These are phyloP conservation scores for Madurella fahalii DNA, from an alignment of 2,329 filamentous ascomycete genomes.

Conservation along the genomic window DNA sequence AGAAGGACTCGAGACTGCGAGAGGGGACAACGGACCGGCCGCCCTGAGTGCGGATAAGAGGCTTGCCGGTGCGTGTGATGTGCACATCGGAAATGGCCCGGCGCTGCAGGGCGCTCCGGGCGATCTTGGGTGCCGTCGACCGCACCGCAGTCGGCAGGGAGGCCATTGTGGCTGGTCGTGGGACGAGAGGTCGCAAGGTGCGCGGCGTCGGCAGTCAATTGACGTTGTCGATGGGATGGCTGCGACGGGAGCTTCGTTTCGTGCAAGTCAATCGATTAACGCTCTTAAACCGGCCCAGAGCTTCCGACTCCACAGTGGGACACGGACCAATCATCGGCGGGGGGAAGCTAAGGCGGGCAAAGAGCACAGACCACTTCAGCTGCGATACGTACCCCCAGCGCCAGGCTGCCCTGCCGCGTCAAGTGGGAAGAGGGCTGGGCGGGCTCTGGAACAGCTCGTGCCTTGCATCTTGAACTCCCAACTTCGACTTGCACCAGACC, in stretches of 20 bases:
- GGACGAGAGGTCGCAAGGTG: constrained; percentile 31
- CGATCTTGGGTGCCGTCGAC: constrained; percentile 44
- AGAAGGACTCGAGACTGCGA: constrained; percentile 26
- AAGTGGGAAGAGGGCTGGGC: constrained; percentile 15
- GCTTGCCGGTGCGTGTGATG: constrained; percentile 94
- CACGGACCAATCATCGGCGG: constrained; percentile 19
- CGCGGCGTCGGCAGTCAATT: constrained; percentile 29
- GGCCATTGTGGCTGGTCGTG: constrained; percentile 45
- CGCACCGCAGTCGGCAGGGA: constrained; percentile 54
- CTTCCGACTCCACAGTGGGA: constrained; percentile 21
- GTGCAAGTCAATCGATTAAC: constrained; percentile 13
- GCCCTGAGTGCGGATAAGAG: constrained; percentile 81
- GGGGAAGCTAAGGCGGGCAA: constrained; percentile 2
- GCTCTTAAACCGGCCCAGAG: constrained; percentile 16
- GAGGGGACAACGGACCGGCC: constrained; percentile 69
- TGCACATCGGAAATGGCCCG: constrained; percentile 72
- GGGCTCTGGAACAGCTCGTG: background rate
- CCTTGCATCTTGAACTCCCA: constrained; percentile 17
- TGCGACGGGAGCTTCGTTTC: constrained; percentile 24
- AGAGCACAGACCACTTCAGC: constrained; percentile 9
- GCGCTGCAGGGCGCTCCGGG: constrained; percentile 46
- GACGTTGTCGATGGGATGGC: constrained; percentile 22
- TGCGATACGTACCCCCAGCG: constrained; percentile 22
- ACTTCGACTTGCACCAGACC: constrained; percentile 8
- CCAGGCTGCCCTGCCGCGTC: constrained; percentile 44